Evolutionary conservation across 2,329 filamentous ascomycete genomes (phyloP), one percentile per base, ranked within the genome.

Genomic region (Diaporthe batatas): DNA sequence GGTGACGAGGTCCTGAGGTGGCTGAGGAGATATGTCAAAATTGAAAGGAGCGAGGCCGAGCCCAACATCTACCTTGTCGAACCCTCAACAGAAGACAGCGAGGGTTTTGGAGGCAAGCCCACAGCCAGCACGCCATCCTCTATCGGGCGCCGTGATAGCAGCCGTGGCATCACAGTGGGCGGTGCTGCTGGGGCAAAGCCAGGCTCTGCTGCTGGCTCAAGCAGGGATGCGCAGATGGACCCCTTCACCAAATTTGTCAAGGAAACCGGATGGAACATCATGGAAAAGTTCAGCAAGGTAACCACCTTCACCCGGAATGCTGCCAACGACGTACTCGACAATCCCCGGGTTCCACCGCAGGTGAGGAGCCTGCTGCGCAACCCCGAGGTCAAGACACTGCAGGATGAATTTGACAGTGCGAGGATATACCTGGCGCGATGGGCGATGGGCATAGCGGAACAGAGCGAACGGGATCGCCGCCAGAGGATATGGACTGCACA

Each of bases 391-490:
- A 95, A 98, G 84, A 98, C 94, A 0, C 82, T 99, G 29, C 95
- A 98, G 80, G 95, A 98, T 74, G 97, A 99, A 80, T 99, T 98
- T 78, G 97, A 99, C 84, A 98, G 95, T 78, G 96, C 97, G 5
- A 90, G 96, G 76, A 88, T 99, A 73, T 99, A 99, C 80, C 87
- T 99, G 51, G 96, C 96, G 29, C 89, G 96, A 75, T 99, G 96
- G 96, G 96, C 96, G 2, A 98, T 99, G 96, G 95, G 95, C 10
- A 98, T 99, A 76, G 95, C 96, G 0, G 97, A 99, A 81, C 96
- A 99, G 84, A 96, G 95, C 78, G 96, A 99, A 79, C 88, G 91
- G 51, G 96, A 99, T 78, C 87, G 92, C 32, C 93, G 91, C 68
- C 93, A 95, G 81, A 88, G 95, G 59, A 95, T 98, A 79, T 99